phyloP scores from a whole-genome alignment of 345 rosid species.

The Sisymbrium altissimum region DNA sequence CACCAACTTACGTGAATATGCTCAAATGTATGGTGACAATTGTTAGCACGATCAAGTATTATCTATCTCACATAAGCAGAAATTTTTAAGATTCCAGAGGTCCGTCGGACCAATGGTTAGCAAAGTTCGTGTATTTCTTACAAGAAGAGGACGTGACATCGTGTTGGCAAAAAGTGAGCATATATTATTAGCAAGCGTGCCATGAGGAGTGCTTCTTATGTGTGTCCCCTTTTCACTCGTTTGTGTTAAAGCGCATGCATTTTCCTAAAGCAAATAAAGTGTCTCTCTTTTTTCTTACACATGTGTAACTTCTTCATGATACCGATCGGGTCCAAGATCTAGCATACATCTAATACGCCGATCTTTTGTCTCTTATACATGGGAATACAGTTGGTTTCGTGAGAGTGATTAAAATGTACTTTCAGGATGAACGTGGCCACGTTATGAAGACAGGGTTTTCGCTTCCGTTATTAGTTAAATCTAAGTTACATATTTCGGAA shows the following conservation, averaged over 20 bases:
- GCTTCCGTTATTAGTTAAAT: background rate
- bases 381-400: background rate
- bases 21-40: background rate
- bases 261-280: slow-evolving; percentile 24
- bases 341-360: slow-evolving; percentile 1
- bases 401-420: background rate
- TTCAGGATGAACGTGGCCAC: background rate
- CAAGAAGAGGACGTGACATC: slow-evolving; percentile 32
- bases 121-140: slow-evolving; percentile 20
- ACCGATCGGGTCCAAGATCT: slow-evolving; percentile 19
- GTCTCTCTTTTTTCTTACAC: slow-evolving; percentile 22
- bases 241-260: slow-evolving; percentile 29
- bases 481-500: background rate
- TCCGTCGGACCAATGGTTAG: slow-evolving; percentile 19
- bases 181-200: slow-evolving; percentile 27
- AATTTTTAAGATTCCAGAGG: background rate
- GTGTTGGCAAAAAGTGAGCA: slow-evolving; percentile 30
- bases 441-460: background rate
- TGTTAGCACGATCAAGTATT: background rate
- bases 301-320: slow-evolving; percentile 24
- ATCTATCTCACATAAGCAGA: background rate
- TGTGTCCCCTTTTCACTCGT: slow-evolving; percentile 11
- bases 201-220: slow-evolving; percentile 28
- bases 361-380: slow-evolving; percentile 11
- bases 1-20: slow-evolving; percentile 10